Conservation (phyloP, 2,329 filamentous ascomycete species). For the Fusarium keratoplasticum region DNA sequence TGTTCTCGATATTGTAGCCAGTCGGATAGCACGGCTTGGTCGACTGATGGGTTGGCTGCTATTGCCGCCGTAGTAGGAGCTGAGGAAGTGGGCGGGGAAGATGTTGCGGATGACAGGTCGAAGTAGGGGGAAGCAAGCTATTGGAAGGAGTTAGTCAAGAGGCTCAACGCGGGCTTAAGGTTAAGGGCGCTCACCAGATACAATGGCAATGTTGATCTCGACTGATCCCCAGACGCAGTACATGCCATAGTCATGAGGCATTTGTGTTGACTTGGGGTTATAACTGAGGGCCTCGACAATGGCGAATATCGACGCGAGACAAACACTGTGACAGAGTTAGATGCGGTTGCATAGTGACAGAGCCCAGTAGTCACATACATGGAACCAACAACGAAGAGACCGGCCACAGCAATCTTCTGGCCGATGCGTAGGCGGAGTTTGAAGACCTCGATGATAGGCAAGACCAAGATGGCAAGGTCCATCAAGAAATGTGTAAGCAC, state of each 20-base stretch:
- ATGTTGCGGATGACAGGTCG: slow-evolving; percentile 33
- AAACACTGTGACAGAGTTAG: slow-evolving; percentile 17
- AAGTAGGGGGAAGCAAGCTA: slow-evolving; percentile 38
- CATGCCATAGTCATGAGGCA: slow-evolving; percentile 29
- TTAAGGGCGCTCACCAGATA: slow-evolving; percentile 17
- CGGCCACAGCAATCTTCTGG: slow-evolving; percentile 23
- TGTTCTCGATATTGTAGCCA: slow-evolving; percentile 15
- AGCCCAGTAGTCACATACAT: background rate
- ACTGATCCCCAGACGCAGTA: slow-evolving; percentile 33
- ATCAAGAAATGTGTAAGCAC: background rate
- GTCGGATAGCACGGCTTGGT: slow-evolving; percentile 23
- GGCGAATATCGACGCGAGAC: slow-evolving; percentile 29
- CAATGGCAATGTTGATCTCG: slow-evolving; percentile 38
- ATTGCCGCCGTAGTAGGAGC: slow-evolving; percentile 25
- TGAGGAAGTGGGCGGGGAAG: slow-evolving; percentile 29
- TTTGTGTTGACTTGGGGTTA: slow-evolving; percentile 17
- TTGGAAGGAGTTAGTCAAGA: background rate
- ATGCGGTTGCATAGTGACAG: fast-evolving
- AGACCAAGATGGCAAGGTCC: slow-evolving; percentile 17
- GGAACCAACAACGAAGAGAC: slow-evolving; percentile 19
- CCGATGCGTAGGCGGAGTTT: slow-evolving; percentile 16
- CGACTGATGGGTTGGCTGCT: slow-evolving; percentile 31
- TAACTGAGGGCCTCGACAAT: slow-evolving; percentile 25
- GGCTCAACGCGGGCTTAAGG: no score
- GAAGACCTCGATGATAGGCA: slow-evolving; percentile 26